Percentiles rank a stretch among this genome's conserved stretches.
Evolutionary conservation across 1,284 basidiomycete species (phyloP).

Genomic region (Exobasidium cylindrosporum): DNA sequence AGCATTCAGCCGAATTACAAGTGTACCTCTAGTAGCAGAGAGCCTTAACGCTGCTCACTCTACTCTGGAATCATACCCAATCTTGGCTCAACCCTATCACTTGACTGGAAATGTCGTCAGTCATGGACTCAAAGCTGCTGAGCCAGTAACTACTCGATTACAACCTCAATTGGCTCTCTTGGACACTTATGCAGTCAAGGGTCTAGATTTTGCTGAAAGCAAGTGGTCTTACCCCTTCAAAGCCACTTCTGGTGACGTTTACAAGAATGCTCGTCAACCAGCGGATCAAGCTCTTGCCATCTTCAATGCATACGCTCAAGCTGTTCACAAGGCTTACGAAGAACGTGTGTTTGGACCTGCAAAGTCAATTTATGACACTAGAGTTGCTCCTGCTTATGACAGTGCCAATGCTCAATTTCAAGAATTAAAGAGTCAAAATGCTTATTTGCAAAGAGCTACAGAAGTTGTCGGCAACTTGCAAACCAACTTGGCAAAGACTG

Average conservation of each 20-base stretch:
- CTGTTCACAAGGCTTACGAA: conserved; percentile 41
- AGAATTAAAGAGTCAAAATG: conserved; percentile 51
- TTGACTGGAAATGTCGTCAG: conserved; percentile 38
- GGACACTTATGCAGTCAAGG: conserved; percentile 44
- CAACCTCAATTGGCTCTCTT: conserved; percentile 45
- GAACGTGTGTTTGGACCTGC: conserved; percentile 41
- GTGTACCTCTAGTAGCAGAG: conserved; percentile 45
- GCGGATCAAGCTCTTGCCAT: conserved; percentile 33
- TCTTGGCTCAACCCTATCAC: conserved; percentile 37
- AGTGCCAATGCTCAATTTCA: conserved; percentile 40
- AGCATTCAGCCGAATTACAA: conserved; percentile 36
- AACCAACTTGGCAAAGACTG: conserved; percentile 37
- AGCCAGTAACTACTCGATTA: conserved; percentile 44
- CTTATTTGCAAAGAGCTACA: conserved; percentile 42
- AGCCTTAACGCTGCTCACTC: conserved; percentile 41
- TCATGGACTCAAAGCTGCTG: conserved; percentile 32
- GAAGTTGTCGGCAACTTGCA: conserved; percentile 45
- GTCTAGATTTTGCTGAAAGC: conserved; percentile 48
- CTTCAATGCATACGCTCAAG: conserved; percentile 33
- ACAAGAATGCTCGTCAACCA: conserved; percentile 34
- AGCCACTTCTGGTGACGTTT: conserved; percentile 43
- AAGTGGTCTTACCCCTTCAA: conserved; percentile 52
- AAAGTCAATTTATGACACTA: conserved; percentile 39
- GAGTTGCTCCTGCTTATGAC: conserved; percentile 36
- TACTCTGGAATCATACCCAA: conserved; percentile 40